These are phyloP conservation scores for Leucocoprinus sp. DNA, from an alignment of 768 basidiomycete species.

Conservation along the genomic window DNA sequence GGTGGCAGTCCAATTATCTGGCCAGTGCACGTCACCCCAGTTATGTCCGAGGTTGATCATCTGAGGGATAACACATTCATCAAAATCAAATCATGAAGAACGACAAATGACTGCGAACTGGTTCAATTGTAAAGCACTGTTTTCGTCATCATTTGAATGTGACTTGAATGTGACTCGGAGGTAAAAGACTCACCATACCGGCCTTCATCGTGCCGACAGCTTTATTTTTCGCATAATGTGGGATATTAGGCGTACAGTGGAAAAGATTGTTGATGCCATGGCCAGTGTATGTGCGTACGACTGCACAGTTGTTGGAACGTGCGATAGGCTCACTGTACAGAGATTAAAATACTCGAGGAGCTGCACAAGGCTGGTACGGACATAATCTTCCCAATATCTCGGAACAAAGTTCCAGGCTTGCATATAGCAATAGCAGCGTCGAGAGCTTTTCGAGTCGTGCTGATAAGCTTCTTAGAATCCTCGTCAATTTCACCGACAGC, in stretches of 20 bases:
- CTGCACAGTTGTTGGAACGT: constrained; percentile 75
- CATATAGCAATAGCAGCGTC: constrained; percentile 89
- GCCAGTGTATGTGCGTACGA: constrained; percentile 86
- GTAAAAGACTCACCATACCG: constrained; percentile 63
- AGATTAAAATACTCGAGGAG: constrained; percentile 1
- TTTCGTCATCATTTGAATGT: not conserved
- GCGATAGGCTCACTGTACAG: constrained; percentile 74
- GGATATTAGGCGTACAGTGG: constrained; percentile 80
- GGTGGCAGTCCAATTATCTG: constrained; percentile 94
- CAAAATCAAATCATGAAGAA: constrained; percentile 10
- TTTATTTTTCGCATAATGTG: constrained; percentile 93
- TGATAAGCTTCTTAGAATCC: constrained; percentile 75
- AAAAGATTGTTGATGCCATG: constrained; percentile 87
- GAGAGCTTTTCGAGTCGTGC: constrained; percentile 71
- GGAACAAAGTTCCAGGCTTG: constrained; percentile 87
- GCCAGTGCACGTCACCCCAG: constrained; percentile 80
- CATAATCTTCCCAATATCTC: constrained; percentile 85
- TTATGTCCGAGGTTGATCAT: constrained; percentile 88
- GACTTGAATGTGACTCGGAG: not conserved
- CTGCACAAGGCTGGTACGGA: constrained; percentile 29
- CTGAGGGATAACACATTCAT: constrained; percentile 25
- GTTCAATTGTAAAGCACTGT: constrained; percentile 71
- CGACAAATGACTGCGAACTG: constrained; percentile 31
- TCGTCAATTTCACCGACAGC: constrained; percentile 83
- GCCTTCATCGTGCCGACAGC: constrained; percentile 89